Conservation (phyloP, 2,329 filamentous ascomycete species). For the Aspergillus pseudoviridinutans region DNA sequence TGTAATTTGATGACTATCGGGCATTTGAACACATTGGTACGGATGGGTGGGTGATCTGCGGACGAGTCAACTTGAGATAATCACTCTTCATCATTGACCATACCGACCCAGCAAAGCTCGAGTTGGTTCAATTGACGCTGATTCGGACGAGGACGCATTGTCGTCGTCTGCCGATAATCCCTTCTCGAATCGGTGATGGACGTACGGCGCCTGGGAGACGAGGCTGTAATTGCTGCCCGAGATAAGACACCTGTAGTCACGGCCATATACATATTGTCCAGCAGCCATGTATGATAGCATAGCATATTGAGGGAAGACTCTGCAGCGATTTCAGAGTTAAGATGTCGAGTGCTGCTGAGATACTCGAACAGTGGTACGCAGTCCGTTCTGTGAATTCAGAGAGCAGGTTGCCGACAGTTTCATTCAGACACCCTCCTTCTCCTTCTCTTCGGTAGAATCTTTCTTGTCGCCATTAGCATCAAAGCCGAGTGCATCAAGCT, state of each 20-base stretch:
- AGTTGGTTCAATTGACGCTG: background rate
- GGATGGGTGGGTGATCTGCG: background rate
- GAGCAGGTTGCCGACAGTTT: background rate
- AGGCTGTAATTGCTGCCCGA: background rate
- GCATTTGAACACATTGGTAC: background rate
- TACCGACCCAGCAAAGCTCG: background rate
- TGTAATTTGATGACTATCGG: background rate
- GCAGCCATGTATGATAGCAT: background rate
- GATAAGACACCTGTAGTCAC: background rate
- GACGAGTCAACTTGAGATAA: background rate
- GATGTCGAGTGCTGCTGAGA: background rate
- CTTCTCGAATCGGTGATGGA: background rate
- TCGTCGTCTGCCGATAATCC: background rate
- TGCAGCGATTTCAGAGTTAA: background rate
- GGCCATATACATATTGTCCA: background rate
- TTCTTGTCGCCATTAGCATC: conserved; percentile 70
- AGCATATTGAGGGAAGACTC: background rate
- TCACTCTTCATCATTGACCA: background rate
- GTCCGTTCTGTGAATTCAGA: background rate
- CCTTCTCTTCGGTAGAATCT: conserved; percentile 14
- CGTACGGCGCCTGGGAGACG: background rate
- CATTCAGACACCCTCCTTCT: background rate
- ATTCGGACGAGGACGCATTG: background rate
- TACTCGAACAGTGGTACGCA: background rate
- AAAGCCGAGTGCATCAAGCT: conserved; percentile 80